Percentiles rank a stretch among this genome's conserved stretches.
phyloP scores from a whole-genome alignment of 2,329 filamentous ascomycete genomes.

The Colletotrichum limetticola region DNA sequence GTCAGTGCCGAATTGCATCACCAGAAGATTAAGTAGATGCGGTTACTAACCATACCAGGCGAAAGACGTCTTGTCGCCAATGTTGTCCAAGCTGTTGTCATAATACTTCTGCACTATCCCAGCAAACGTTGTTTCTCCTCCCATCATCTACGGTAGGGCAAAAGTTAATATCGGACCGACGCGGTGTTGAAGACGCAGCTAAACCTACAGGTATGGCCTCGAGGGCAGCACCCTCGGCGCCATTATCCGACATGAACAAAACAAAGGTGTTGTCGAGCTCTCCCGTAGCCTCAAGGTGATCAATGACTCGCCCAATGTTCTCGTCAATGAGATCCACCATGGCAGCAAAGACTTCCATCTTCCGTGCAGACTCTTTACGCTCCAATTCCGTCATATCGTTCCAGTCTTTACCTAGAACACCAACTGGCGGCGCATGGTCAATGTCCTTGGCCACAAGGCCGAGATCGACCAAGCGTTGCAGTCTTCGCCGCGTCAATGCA shows the following conservation, averaged over 20 bases:
- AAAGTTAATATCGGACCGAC: not conserved
- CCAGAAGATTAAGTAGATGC: not conserved
- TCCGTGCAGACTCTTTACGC: constrained; percentile 39
- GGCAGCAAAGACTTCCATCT: constrained; percentile 61
- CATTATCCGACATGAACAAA: constrained; percentile 65
- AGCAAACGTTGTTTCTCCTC: not conserved
- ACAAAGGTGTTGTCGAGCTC: constrained; percentile 65
- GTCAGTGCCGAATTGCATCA: constrained; percentile 42
- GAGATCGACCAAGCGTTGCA: constrained; percentile 54
- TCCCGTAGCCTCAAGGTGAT: constrained; percentile 59
- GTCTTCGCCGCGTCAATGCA: constrained; percentile 53
- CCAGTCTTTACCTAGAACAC: constrained; percentile 3
- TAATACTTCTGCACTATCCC: constrained; percentile 64
- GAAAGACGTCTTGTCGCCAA: constrained; percentile 61
- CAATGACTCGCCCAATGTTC: constrained; percentile 62
- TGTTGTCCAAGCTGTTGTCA: constrained; percentile 60
- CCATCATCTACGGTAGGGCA: not conserved
- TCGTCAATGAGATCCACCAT: constrained; percentile 68
- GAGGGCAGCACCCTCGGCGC: constrained; percentile 42
- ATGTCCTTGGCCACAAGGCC: constrained; percentile 48
- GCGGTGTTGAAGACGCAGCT: not conserved
- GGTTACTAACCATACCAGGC: constrained; percentile 56
- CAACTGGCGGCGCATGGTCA: constrained; percentile 33
- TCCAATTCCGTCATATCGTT: constrained; percentile 21
- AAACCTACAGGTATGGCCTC: constrained; percentile 25